These are phyloP conservation scores for Microdochium trichocladiopsis DNA, from an alignment of 2,329 filamentous ascomycete species.

Conservation along the genomic window DNA sequence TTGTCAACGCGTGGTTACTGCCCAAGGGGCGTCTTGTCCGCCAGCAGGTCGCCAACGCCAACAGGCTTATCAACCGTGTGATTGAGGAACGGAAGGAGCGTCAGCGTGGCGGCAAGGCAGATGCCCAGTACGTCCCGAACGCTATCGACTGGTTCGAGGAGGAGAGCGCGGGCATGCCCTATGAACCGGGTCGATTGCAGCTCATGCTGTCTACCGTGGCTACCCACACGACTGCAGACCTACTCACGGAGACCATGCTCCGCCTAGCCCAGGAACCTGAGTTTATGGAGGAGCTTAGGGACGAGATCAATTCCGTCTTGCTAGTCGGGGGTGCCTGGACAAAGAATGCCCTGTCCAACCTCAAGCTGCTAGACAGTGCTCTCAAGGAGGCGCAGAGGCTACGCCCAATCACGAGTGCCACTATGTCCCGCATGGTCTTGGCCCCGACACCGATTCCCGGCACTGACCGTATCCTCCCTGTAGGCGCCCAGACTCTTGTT, in stretches of 20 bases:
- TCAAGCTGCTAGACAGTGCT: slow-evolving; percentile 31
- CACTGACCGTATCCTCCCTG: neutral
- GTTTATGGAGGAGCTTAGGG: slow-evolving; percentile 31
- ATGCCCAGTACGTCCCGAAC: slow-evolving; percentile 2
- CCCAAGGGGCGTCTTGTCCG: neutral
- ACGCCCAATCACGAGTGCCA: slow-evolving; percentile 15
- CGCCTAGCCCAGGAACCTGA: slow-evolving; percentile 30
- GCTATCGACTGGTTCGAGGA: slow-evolving; percentile 11
- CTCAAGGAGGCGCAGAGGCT: slow-evolving; percentile 29
- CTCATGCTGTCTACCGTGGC: slow-evolving; percentile 12
- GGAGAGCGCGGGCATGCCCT: neutral
- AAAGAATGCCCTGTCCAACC: slow-evolving; percentile 22
- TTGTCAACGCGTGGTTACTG: neutral
- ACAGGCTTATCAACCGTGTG: neutral
- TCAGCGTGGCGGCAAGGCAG: neutral
- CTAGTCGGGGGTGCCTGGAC: slow-evolving; percentile 20
- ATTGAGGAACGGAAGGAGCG: neutral
- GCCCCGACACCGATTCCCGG: neutral
- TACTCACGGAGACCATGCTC: slow-evolving; percentile 10
- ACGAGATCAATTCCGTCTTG: slow-evolving; percentile 30
- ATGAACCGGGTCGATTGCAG: slow-evolving; percentile 4
- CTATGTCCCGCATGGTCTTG: slow-evolving; percentile 20
- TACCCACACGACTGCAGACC: slow-evolving; percentile 13
- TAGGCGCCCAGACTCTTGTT: slow-evolving; percentile 1
- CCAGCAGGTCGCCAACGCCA: neutral